Conservation (phyloP, 306 rosid genomes). For the Corylus americana region DNA sequence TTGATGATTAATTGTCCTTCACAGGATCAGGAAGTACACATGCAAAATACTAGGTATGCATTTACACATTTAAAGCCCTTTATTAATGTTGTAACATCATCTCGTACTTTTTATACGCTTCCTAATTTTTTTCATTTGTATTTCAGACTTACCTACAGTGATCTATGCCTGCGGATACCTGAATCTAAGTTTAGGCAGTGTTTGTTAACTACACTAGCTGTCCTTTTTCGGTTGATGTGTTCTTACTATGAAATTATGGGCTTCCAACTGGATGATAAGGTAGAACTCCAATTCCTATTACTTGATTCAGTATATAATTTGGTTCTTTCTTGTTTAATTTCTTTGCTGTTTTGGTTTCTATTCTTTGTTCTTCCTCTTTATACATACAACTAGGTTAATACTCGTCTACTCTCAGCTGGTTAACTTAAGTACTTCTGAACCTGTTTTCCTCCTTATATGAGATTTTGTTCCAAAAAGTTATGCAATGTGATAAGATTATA, state of each 20-base stretch:
- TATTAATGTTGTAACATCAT: conserved; percentile 2
- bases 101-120: conserved; percentile 26
- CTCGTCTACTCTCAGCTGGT: not conserved
- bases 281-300: conserved; percentile 36
- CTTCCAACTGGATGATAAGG: conserved; percentile 78
- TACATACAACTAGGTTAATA: not conserved
- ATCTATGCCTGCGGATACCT: conserved; percentile 87
- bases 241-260: conserved; percentile 91
- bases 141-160: conserved; percentile 97
- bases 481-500: not conserved
- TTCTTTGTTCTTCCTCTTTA: not conserved
- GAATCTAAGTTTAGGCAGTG: conserved; percentile 91
- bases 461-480: not conserved
- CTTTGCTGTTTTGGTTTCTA: conserved; percentile 4
- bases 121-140: conserved; percentile 31
- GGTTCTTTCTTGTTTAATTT: conserved; percentile 1
- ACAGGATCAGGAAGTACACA: conserved; percentile 72
- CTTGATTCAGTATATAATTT: conserved; percentile 3
- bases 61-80: conserved; percentile 26
- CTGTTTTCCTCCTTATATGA: not conserved
- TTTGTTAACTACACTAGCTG: conserved; percentile 74
- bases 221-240: conserved; percentile 77
- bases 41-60: conserved; percentile 78
- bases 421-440: not conserved
- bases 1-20: conserved; percentile 33